Base-by-base conservation (phyloP, 2,329 filamentous ascomycete genomes). In the Claviceps sp. region DNA sequence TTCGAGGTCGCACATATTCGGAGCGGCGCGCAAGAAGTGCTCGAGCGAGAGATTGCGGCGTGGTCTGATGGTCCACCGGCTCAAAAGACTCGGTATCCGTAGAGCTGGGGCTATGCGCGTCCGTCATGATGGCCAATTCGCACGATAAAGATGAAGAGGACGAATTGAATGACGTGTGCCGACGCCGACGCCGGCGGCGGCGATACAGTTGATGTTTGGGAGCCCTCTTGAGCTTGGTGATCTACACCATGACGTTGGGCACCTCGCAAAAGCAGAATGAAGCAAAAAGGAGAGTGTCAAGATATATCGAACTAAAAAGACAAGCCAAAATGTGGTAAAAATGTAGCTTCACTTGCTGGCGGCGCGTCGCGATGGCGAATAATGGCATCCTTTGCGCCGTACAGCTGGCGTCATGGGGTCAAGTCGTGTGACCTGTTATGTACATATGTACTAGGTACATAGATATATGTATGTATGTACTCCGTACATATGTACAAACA, bases 1-100 rank as follows among this genome's bases (percentile, higher is more conserved):
- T 78, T 64, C 83, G 83, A 44, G 82, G 79, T 40, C 82, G 79
- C 26, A 85, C 84, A 65, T 90, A 98, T 65, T 97, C 90, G 48
- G 78, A 71, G 61, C 83, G 79, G 51, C 93, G 79, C 41, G 85
- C 82, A 62, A 84, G 79, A 41, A 97, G 72, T 34, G 79, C 79
- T 55, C 72, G 73, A 46, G 79, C 78, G n/a, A 85, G 75, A 3
- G 80, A 82, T 50, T 76, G 72, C 1, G 76, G 78, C 40, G 70
- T 73, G 14, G 73, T 66, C 20, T 58, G 59, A 2, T 70, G 60
- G 40, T 79, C 74, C 51, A 67, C 67, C 8, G 68, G 63, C 18
- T 78, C 75, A 46, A 51, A 55, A 37, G 69, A 67, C 18, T 55
- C 58, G 47, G 61, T 60, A 22, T 70, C 70, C 47, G 60, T 59